phyloP scores from a whole-genome alignment of 345 rosid species.

The Brassica incana region DNA sequence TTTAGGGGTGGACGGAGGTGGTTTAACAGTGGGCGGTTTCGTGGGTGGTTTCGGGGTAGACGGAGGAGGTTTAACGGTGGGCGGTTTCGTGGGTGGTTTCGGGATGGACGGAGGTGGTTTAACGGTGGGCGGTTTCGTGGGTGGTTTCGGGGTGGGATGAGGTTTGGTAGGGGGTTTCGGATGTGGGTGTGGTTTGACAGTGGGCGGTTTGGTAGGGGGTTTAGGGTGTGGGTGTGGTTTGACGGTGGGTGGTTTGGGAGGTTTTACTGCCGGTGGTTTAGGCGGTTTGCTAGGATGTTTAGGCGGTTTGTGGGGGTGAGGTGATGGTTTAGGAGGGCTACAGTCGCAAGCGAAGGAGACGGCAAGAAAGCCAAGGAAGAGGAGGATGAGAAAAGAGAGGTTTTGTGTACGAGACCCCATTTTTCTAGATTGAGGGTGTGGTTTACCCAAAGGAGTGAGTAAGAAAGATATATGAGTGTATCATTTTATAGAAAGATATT shows the following conservation, averaged over 20 bases:
- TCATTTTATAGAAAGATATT: neutral
- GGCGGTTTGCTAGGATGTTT: neutral
- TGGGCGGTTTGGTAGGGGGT: slow-evolving; percentile 27
- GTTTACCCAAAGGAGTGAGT: neutral
- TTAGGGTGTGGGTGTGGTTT: slow-evolving; percentile 31
- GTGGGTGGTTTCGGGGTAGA: slow-evolving; percentile 36
- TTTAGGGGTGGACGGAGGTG: slow-evolving; percentile 23
- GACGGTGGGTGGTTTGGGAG: slow-evolving; percentile 19
- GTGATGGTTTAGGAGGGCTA: neutral
- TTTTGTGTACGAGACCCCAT: neutral
- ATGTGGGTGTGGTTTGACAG: slow-evolving; percentile 30
- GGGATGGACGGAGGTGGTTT: slow-evolving; percentile 47
- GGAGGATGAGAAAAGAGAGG: neutral
- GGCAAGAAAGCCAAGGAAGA: neutral
- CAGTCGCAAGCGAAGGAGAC: neutral
- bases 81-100: slow-evolving; percentile 23
- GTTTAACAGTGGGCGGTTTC: slow-evolving; percentile 38
- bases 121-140: slow-evolving; percentile 39
- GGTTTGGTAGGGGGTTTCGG: slow-evolving; percentile 39
- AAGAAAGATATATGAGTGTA: neutral
- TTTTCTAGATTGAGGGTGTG: neutral
- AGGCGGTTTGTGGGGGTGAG: neutral
- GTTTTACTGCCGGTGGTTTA: slow-evolving; percentile 16
- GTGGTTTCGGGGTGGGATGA: neutral
- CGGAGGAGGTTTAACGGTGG: slow-evolving; percentile 6